Evolutionary conservation across 2,329 filamentous ascomycete genomes (phyloP).

Genomic region (Colletotrichum siamense): DNA sequence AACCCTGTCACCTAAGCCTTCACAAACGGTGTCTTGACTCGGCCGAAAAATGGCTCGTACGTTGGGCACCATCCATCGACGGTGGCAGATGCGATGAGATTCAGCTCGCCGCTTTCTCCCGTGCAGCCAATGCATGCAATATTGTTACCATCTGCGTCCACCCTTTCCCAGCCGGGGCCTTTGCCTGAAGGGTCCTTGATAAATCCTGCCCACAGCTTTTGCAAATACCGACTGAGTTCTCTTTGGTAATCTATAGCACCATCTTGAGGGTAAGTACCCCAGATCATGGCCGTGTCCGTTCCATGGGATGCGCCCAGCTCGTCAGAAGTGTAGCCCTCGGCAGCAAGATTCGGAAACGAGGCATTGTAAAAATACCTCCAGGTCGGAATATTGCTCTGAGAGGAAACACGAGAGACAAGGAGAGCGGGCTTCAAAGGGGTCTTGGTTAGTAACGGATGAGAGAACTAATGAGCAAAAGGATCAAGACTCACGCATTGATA

Average conservation of each 20-base stretch:
- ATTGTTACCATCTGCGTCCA: background rate
- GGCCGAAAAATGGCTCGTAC: background rate
- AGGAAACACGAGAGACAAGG: background rate
- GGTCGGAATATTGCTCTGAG: background rate
- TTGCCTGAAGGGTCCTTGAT: background rate
- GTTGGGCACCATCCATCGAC: background rate
- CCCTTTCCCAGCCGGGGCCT: background rate
- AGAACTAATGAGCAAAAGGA: background rate
- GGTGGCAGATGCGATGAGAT: background rate
- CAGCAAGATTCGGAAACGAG: background rate
- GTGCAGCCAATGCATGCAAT: background rate
- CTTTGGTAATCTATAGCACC: background rate
- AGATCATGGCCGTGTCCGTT: background rate
- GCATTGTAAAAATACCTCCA: conserved; percentile 16
- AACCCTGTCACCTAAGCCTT: background rate
- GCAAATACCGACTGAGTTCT: background rate
- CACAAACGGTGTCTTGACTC: background rate
- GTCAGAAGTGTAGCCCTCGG: background rate
- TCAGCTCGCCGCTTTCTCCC: background rate
- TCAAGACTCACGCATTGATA: conserved; percentile 2
- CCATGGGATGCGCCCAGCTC: conserved; percentile 1
- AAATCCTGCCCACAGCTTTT: background rate
- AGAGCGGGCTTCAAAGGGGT: background rate
- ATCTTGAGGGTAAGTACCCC: background rate
- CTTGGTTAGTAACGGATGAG: background rate